Percentiles rank a stretch among this genome's conserved stretches.
These are phyloP conservation scores for Fomitopsis betulina DNA, from an alignment of 1,284 basidiomycete genomes.

Conservation along the genomic window DNA sequence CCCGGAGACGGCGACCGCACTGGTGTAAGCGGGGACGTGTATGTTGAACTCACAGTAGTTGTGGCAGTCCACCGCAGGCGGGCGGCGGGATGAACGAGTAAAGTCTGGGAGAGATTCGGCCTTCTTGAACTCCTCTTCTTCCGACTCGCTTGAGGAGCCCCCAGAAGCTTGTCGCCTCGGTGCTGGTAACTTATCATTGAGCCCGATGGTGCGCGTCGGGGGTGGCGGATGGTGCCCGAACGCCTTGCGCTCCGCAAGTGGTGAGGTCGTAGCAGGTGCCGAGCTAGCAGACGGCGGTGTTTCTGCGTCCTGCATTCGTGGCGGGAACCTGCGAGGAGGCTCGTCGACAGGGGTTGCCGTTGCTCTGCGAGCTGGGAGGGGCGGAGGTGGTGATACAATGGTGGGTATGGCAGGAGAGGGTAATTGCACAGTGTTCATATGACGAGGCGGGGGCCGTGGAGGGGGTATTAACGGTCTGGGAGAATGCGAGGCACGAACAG, in stretches of 20 bases:
- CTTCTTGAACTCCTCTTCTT: conserved; percentile 29
- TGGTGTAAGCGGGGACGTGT: conserved; percentile 52
- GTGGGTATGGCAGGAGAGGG: conserved; percentile 12
- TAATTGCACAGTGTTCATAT: conserved; percentile 11
- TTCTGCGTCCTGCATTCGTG: conserved; percentile 15
- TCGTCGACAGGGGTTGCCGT: conserved; percentile 16
- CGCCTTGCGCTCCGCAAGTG: conserved; percentile 39
- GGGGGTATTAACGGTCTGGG: conserved; percentile 17
- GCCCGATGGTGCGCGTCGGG: conserved; percentile 64
- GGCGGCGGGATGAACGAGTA: conserved; percentile 76
- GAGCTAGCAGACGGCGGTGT: neutral
- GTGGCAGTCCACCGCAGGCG: conserved; percentile 49
- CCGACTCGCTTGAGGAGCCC: conserved; percentile 49
- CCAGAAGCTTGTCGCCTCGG: conserved; percentile 41
- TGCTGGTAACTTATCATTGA: conserved; percentile 65
- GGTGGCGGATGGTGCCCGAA: conserved; percentile 55
- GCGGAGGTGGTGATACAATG: conserved; percentile 23
- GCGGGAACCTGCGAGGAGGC: conserved; percentile 9
- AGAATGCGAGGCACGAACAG: conserved; percentile 12
- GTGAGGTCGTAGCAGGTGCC: conserved; percentile 6
- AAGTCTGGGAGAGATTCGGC: conserved; percentile 77
- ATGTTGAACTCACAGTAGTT: conserved; percentile 45
- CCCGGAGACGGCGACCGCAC: conserved; percentile 57
- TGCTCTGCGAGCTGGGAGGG: conserved; percentile 25
- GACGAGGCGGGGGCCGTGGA: conserved; percentile 27